Base-by-base conservation (phyloP, 2,329 filamentous ascomycete species). In the Xylaria sp. region DNA sequence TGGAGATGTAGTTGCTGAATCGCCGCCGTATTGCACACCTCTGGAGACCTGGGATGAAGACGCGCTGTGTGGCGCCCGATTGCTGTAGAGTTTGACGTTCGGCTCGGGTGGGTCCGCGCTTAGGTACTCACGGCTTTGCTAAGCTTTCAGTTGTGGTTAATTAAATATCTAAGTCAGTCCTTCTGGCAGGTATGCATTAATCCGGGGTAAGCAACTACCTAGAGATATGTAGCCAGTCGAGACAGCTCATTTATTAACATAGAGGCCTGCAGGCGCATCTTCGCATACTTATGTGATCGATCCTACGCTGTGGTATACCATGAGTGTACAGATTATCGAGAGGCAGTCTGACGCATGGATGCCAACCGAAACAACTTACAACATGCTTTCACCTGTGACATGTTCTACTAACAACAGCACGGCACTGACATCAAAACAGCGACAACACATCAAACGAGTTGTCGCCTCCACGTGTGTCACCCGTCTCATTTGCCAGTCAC, bases 401-500 rank as follows among this genome's bases (percentile, higher is more conserved):
- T 13, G 29, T 34, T 6, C 16, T 7, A 34, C 29, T 13, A 13
- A 34, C 29, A 34, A 6, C 29, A 13, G 16, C 5, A 34, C 29
- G 29, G 16, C 11, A 34, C 29, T 11, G 3, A 34, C 29, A 34
- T 19, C 11, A 39, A 29, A 39, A 20, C n/a, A 21, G 40, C n/a
- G 40, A 24, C 40, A 21, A 22, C 18, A 21, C 40, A 21, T 42
- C 20, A 42, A 38, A 24, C 11, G 20, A 7, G 42, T 16, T 44
- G 18, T 17, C 20, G 42, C 47, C 49, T 41, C 46, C 44, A 46
- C 49, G 39, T 37, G 43, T 50, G 26, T 34, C 40, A 52, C 45
- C 44, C 49, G 41, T 48, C 44, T 11, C 46, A 37, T n/a, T 37
- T 21, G 39, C 43, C 50, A 43, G 49, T 56, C 47, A 50, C 47